phyloP scores from a whole-genome alignment of 345 rosid genomes.

The Excoecaria agallocha region DNA sequence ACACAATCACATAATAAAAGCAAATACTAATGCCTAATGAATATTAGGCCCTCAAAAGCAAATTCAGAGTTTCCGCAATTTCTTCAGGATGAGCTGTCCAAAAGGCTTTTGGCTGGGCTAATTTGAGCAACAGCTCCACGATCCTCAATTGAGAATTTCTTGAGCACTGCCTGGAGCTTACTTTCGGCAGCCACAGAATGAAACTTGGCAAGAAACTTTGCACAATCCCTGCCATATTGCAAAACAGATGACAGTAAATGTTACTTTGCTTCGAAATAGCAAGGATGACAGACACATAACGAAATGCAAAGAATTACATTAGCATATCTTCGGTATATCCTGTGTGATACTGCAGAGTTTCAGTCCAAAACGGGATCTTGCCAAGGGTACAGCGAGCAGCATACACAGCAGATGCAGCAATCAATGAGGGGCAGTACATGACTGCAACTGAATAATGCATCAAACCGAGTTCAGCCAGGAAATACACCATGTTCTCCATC shows the following conservation, averaged over 20 bases:
- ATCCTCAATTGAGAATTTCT: slow-evolving; percentile 58
- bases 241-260: neutral
- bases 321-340: slow-evolving; percentile 64
- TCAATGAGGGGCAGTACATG: slow-evolving; percentile 52
- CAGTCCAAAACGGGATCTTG: slow-evolving; percentile 67
- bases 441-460: slow-evolving; percentile 53
- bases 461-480: slow-evolving; percentile 71
- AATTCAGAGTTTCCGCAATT: no score
- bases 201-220: slow-evolving; percentile 50
- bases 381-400: slow-evolving; percentile 74
- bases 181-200: slow-evolving; percentile 59
- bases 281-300: neutral
- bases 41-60: no score
- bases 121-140: slow-evolving; percentile 60
- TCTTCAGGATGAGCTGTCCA: neutral
- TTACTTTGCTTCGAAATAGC: neutral
- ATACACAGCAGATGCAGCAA: slow-evolving; percentile 91
- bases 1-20: neutral
- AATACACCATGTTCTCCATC: slow-evolving; percentile 74
- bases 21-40: no score
- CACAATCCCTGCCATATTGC: slow-evolving; percentile 52
- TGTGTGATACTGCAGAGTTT: slow-evolving; percentile 64
- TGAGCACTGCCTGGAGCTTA: slow-evolving; percentile 58
- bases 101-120: slow-evolving; percentile 49
- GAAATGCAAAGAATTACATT: slow-evolving; percentile 32